phyloP scores from a whole-genome alignment of 371 early-diverging fungal species.

The Lichtheimia ornata region DNA sequence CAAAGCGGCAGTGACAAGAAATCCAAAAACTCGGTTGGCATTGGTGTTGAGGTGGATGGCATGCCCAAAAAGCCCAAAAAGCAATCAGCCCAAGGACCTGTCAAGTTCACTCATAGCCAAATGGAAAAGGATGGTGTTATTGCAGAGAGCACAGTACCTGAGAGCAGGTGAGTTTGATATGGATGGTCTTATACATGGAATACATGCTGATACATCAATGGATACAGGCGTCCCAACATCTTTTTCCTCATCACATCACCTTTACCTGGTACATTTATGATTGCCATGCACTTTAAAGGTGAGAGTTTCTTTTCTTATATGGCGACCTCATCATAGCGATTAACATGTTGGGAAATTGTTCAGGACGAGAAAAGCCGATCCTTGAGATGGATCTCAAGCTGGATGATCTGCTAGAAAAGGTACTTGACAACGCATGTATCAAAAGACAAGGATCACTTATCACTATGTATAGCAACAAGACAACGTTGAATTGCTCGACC shows the following conservation, averaged over 20 bases:
- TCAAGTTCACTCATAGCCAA: constrained; percentile 81
- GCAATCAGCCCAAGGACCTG: constrained; percentile 55
- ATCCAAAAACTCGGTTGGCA: constrained; percentile 47
- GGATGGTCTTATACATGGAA: too few species aligned
- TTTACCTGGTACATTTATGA: constrained; percentile 85
- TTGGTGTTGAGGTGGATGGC: constrained; percentile 50
- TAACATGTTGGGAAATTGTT: background rate
- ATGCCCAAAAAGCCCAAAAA: constrained; percentile 32
- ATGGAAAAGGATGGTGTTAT: constrained; percentile 93
- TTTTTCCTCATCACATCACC: constrained; percentile 88
- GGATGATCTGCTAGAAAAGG: constrained; percentile 92
- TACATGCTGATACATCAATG: too few species aligned
- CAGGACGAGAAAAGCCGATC: constrained; percentile 87
- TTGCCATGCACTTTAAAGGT: constrained; percentile 88
- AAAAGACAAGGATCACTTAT: background rate
- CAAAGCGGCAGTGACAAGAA: constrained; percentile 65
- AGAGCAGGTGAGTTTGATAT: constrained; percentile 53
- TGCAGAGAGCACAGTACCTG: constrained; percentile 89
- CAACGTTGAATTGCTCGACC: constrained; percentile 82
- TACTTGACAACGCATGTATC: constrained; percentile 19
- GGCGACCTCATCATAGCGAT: background rate
- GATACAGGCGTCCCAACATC: constrained; percentile 68
- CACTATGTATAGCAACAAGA: constrained; percentile 78
- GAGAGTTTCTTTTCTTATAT: background rate
- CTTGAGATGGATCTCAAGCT: constrained; percentile 94